Base-by-base conservation (phyloP, 73 alveolate species). In the Paramecium pentaurelia region DNA sequence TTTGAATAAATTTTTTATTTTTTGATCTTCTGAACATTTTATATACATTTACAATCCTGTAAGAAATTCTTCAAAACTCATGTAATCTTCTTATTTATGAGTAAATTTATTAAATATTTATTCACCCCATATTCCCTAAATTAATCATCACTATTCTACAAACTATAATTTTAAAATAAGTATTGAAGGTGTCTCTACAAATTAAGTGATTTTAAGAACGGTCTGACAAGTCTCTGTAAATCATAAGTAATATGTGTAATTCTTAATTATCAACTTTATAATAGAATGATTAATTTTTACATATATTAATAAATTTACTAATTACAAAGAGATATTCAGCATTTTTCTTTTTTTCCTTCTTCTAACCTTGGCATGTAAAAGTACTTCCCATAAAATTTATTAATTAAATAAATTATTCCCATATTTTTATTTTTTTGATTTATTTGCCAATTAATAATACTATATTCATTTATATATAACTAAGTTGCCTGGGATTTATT, bases 121-220 rank as follows among this genome's bases (percentile, higher is more conserved):
- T 42, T 75, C 88, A 30, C 88, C 88, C 88, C 88, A 75, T n/a
- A 75, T 30, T 75, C 88, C 88, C 88, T 75, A 75, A 36, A 75
- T 75, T 36, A 75, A 38, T 75, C 37, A 36, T 36, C 38, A 20
- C 42, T 64, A 64, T 54, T 54, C 49, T 75, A 75, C 88, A 75
- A 75, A 75, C 88, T 75, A 75, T 75, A 10, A 75, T 38, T 38
- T 38, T 75, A 42, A 75, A 75, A 75, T 38, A 75, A 30, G 34
- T 42, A 36, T 42, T 38, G 60, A 75, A 75, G 60, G 70, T 42
- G 3, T 75, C 88, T 42, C 88, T 75, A 36, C 38, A 42, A n/a
- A 75, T 75, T 38, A 18, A 38, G 34, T 42, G 37, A 75, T 75
- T 75, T 30, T 28, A 20, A 34, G 88, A 75, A 12, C 88, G 88